Evolutionary conservation across 1,284 basidiomycete genomes (phyloP).

Genomic region (Ganoderma meredithae): DNA sequence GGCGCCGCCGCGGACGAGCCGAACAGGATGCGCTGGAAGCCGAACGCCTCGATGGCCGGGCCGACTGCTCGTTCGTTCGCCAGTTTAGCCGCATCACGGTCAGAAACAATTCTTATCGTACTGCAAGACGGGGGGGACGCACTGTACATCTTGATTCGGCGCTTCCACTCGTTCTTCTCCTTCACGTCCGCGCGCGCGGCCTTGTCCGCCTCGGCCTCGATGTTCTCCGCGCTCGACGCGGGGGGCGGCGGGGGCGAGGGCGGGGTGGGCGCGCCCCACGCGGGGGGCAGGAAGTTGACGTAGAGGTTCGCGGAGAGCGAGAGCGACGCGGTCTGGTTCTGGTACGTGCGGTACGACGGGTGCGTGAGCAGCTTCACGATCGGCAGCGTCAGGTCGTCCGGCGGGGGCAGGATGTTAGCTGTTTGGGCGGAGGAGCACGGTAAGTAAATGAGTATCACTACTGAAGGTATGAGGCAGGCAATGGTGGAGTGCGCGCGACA

Average conservation of each 20-base stretch:
- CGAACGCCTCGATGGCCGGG: constrained; percentile 75
- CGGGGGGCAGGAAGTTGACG: constrained; percentile 83
- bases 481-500: too few relatives aligned
- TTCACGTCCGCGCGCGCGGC: constrained; percentile 41
- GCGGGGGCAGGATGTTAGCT: constrained; percentile 90
- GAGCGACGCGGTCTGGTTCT: constrained; percentile 76
- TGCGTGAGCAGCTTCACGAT: constrained; percentile 82
- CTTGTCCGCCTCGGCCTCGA: constrained; percentile 49
- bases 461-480: too few relatives aligned
- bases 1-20: constrained; percentile 54
- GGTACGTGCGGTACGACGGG: constrained; percentile 75
- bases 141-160: constrained; percentile 90
- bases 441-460: too few relatives aligned
- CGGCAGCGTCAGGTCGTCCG: constrained; percentile 73
- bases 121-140: constrained; percentile 45
- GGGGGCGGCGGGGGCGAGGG: constrained; percentile 51
- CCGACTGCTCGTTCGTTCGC: constrained; percentile 57
- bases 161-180: constrained; percentile 78
- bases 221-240: constrained; percentile 58
- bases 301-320: constrained; percentile 79
- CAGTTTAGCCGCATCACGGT: too few relatives aligned
- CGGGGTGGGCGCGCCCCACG: constrained; percentile 74
- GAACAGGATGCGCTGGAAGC: constrained; percentile 63
- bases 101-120: too few relatives aligned
- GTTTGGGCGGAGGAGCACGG: not conserved